Evolutionary conservation across 139 green algal species (phyloP).

Genomic region (Coelastrella sp.): DNA sequence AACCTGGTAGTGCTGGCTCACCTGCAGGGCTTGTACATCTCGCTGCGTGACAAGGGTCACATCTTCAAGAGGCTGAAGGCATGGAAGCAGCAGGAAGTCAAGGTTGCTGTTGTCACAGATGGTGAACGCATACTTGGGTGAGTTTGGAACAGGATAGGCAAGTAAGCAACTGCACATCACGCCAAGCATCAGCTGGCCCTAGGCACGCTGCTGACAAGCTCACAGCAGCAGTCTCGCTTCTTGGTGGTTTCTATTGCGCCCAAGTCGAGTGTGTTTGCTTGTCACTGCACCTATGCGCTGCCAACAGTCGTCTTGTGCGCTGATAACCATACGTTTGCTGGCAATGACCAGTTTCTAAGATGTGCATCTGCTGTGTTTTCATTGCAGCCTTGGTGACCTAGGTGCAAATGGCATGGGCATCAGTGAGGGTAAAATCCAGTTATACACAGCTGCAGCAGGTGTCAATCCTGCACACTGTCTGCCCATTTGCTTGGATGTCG

Average conservation of each 20-base stretch:
- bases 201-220: too few species aligned
- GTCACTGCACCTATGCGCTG: not conserved
- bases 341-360: too few species aligned
- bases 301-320: not conserved
- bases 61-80: not conserved
- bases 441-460: conserved; percentile 77
- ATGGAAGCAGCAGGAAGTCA: conserved; percentile 54
- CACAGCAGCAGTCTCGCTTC: too few species aligned
- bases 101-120: conserved; percentile 67
- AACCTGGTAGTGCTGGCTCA: not conserved
- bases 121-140: conserved; percentile 77
- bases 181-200: too few species aligned
- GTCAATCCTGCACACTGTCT: conserved; percentile 73
- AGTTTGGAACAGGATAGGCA: too few species aligned
- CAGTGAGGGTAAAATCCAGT: conserved; percentile 79
- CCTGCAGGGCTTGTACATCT: conserved; percentile 61
- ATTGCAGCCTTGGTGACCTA: conserved; percentile 65
- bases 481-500: conserved; percentile 91
- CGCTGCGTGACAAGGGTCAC: not conserved
- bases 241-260: too few species aligned
- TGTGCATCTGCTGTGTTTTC: not conserved
- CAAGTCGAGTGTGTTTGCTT: too few species aligned
- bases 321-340: too few species aligned
- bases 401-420: too few species aligned
- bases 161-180: too few species aligned